phyloP scores from a whole-genome alignment of 1,284 basidiomycete genomes.

The Malassezia equina region DNA sequence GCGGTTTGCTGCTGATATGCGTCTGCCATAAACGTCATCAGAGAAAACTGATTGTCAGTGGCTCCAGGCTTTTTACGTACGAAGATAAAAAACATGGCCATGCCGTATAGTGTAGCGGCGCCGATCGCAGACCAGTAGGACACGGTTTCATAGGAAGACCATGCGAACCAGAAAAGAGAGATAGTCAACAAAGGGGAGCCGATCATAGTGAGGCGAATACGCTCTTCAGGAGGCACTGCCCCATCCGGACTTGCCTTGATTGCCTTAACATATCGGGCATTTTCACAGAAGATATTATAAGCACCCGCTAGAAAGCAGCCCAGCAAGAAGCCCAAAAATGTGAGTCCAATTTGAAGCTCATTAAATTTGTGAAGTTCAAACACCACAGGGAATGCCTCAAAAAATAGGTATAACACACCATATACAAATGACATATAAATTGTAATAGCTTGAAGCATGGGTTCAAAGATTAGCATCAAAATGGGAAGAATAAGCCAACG shows the following conservation, averaged over 20 bases:
- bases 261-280: slow-evolving; percentile 20
- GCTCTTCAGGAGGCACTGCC: slow-evolving; percentile 36
- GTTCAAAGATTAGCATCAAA: slow-evolving; percentile 57
- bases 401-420: slow-evolving; percentile 47
- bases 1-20: slow-evolving; percentile 53
- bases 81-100: slow-evolving; percentile 56
- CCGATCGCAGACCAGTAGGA: slow-evolving; percentile 52
- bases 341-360: slow-evolving; percentile 37
- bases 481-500: slow-evolving; percentile 59
- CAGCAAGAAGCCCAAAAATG: slow-evolving; percentile 45
- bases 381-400: slow-evolving; percentile 47
- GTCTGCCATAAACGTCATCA: slow-evolving; percentile 52
- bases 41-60: slow-evolving; percentile 19
- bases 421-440: slow-evolving; percentile 68
- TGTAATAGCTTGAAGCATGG: slow-evolving; percentile 64
- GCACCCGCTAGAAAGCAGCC: slow-evolving; percentile 27
- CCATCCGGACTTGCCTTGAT: slow-evolving; percentile 21
- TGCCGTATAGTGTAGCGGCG: slow-evolving; percentile 50
- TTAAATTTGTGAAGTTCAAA: slow-evolving; percentile 41
- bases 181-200: slow-evolving; percentile 46
- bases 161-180: slow-evolving; percentile 49
- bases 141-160: slow-evolving; percentile 31
- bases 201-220: slow-evolving; percentile 38
- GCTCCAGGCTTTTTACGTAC: slow-evolving; percentile 25
- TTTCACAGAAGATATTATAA: slow-evolving; percentile 22